Conservation (phyloP, 495 filamentous ascomycete genomes). For the Haplographium delicatum region DNA sequence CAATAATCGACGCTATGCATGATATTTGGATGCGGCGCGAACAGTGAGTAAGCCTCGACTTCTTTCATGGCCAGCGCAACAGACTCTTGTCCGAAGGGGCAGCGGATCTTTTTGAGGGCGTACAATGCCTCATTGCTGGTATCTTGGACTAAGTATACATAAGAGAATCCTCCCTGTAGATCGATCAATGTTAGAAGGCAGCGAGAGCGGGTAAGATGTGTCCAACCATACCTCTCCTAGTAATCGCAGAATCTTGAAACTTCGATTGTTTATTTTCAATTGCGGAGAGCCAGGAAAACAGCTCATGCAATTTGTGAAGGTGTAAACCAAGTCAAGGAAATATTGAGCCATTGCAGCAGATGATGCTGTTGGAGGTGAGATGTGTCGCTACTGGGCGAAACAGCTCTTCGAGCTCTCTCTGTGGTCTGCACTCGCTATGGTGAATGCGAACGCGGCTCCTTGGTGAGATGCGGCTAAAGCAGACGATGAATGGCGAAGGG, state of each 20-base stretch:
- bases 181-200: slow-evolving; percentile 2
- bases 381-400: slow-evolving; percentile 8
- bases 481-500: too few relatives aligned
- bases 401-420: slow-evolving; percentile 2
- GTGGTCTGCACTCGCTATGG: too few relatives aligned
- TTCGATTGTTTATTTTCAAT: slow-evolving; percentile 89
- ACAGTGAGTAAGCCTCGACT: slow-evolving; percentile 92
- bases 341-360: slow-evolving; percentile 68
- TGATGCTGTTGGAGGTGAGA: slow-evolving; percentile 7
- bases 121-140: slow-evolving; percentile 73
- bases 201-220: background rate
- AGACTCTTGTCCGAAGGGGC: slow-evolving; percentile 93
- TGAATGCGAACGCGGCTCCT: too few relatives aligned
- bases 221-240: slow-evolving; percentile 70
- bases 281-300: slow-evolving; percentile 93
- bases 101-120: slow-evolving; percentile 97
- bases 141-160: slow-evolving; percentile 97
- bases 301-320: slow-evolving; percentile 86
- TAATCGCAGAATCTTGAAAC: slow-evolving; percentile 90
- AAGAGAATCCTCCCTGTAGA: slow-evolving; percentile 87
- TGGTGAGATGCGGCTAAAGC: too few relatives aligned
- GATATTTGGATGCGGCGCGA: slow-evolving; percentile 74
- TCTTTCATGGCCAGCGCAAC: slow-evolving; percentile 92
- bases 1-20: slow-evolving; percentile 87
- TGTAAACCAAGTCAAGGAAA: slow-evolving; percentile 83